Base-by-base conservation (phyloP, 2,329 filamentous ascomycete genomes). In the Remersonia thermophila region DNA sequence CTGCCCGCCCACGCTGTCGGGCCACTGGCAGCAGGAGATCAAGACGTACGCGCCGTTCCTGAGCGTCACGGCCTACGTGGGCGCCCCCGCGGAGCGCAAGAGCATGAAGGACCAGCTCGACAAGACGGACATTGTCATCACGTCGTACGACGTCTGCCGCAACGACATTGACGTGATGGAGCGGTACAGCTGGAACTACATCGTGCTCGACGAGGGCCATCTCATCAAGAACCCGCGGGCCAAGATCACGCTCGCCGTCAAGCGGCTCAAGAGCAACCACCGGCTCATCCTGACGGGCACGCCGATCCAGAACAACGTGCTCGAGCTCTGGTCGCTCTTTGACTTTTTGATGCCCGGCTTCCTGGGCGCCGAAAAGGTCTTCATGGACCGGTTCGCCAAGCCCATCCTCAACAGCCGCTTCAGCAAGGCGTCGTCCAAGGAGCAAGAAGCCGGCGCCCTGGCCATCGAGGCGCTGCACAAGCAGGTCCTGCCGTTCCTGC, bases 331-430 rank as follows among this genome's bases (percentile, higher is more conserved):
- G 89, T 96, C 89, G 1, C 69, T 98, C 4, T 98, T 98, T 54
- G 91, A 98, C 60, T 98, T 98, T 63, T 67, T 98, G 42, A 98
- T 98, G 91, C 91, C 93, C 3, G 93, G 91, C 2, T 98, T 98
- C 65, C 68, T 98, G 7, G 91, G 91, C 23, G 85, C 87, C 0
- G 86, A 77, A 43, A 94, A 93, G 62, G 85, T 95, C n/a, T 95
- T 95, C 62, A 68, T 93, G 46, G 89, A 95, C 57, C 78, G 87
- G 3, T 95, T 95, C 49, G 86, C 87, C 7, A 94, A 94, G 59
- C 87, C 87, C 2, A 95, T 95, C 49, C 84, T 89, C 1, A 87
- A 87, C 3, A 94, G 85, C 52, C 82, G 93, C 14, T 94, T 87
- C 55, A 89, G 84, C 59, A 98, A 96, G 57, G 93, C 91, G 1